phyloP scores from a whole-genome alignment of 2,329 filamentous ascomycete species.

The Alternaria incomplexa region DNA sequence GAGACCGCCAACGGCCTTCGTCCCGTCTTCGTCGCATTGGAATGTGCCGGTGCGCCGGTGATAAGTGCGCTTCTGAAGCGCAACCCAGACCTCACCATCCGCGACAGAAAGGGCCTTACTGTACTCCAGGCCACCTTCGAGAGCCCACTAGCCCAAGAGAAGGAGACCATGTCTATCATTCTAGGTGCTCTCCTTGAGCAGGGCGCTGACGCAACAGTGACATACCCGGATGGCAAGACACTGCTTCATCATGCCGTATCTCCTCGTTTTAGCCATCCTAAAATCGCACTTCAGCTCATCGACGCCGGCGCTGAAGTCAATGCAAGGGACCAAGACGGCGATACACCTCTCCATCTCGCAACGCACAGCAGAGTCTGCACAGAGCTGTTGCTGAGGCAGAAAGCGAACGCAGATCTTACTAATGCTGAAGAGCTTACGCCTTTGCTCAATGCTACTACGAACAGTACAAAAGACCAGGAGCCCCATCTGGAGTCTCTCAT shows the following conservation, averaged over 20 bases:
- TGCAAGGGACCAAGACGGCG: constrained; percentile 29
- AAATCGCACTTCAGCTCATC: constrained; percentile 31
- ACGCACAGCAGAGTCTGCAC: constrained; percentile 29
- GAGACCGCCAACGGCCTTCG: constrained; percentile 25
- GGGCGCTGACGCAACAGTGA: constrained; percentile 28
- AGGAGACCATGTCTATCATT: constrained; percentile 26
- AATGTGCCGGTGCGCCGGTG: constrained; percentile 31
- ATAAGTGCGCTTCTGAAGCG: constrained; percentile 37
- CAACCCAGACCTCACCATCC: constrained; percentile 33
- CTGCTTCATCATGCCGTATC: constrained; percentile 38
- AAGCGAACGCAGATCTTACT: constrained; percentile 22
- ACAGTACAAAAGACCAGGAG: constrained; percentile 20
- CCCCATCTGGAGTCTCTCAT: constrained; percentile 33
- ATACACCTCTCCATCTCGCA: constrained; percentile 37
- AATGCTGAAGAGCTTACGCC: constrained; percentile 32
- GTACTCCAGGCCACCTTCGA: constrained; percentile 37
- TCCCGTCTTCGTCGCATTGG: constrained; percentile 39
- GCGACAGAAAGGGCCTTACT: constrained; percentile 27
- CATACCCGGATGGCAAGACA: constrained; percentile 37
- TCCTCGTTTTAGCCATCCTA: constrained; percentile 18
- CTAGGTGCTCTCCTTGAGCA: constrained; percentile 33
- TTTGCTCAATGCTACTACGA: constrained; percentile 22
- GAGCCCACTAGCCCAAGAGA: constrained; percentile 30
- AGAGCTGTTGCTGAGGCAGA: constrained; percentile 32
- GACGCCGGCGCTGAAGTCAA: constrained; percentile 29